Evolutionary conservation across 129 eudicot species (phyloP), one percentile per base, ranked within the genome.

Genomic region (Lactuca saligna): DNA sequence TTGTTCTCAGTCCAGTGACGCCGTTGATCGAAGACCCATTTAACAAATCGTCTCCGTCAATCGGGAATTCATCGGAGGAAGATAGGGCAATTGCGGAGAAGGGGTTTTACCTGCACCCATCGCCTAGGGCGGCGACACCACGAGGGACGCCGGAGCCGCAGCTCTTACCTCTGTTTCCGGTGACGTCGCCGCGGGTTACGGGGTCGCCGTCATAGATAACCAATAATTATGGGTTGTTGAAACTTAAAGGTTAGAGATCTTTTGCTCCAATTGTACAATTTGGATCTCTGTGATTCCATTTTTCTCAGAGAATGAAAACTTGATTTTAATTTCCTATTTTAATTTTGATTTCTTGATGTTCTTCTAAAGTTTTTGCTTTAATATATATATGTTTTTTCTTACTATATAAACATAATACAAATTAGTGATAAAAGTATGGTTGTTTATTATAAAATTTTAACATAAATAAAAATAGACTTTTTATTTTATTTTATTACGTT

Each of bases 1-100:
- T 91, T 66, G 86, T 78, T 29, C 80, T 91, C 0, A 91, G 97
- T 66, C 97, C 97, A 12, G 96, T 82, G 61, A 88, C 97, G 38
- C 90, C 96, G 17, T 78, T 84, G 69, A 77, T 71, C 29, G 87
- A 79, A 17, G 93, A 89, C 58, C 78, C 74, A 12, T 69, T 78
- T 48, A 57, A 81, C 29, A 81, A 80, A 41, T 62, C 90, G 6
- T 81, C 96, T 41, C 82, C 88, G 66, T 69, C 79, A 2, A 42
- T 80, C 63, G 97, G 83, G 0, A 80, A 65, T 11, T 80, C 86
- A 7, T 80, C 88, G 9, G 93, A 85, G 64, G 98, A 88, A 75
- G 96, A 91, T 9, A 82, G 63, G 42, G 97, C 88, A 5, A 91
- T 91, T 72, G 91, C 94, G 9, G 90, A 86, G 32, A 91, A 86